Conservation (phyloP, 495 filamentous ascomycete species). For the Terfezia claveryi region DNA sequence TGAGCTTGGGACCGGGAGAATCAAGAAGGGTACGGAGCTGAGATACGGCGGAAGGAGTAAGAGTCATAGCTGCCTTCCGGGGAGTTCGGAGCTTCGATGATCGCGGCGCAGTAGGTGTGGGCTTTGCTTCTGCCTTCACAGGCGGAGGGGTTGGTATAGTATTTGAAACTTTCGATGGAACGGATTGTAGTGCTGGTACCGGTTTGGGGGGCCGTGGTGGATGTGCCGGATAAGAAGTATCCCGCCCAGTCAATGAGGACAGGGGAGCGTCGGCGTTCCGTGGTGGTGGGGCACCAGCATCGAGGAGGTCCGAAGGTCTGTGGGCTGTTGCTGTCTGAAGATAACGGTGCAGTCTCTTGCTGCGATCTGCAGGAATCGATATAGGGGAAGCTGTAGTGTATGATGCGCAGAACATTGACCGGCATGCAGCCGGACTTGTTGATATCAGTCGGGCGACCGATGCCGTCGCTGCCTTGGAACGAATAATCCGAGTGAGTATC, state of each 20-base stretch:
- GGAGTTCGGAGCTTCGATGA: slow-evolving; percentile 40
- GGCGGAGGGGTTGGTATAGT: neutral
- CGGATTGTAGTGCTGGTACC: neutral
- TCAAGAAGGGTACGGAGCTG: slow-evolving; percentile 54
- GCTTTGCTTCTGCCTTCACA: neutral
- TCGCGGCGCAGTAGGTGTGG: neutral
- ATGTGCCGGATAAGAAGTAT: neutral
- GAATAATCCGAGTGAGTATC: too few relatives aligned
- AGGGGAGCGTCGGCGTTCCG: neutral
- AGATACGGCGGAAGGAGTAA: slow-evolving; percentile 53
- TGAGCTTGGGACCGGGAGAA: slow-evolving; percentile 70
- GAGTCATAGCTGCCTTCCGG: slow-evolving; percentile 74
- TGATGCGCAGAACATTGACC: too few relatives aligned
- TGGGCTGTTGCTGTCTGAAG: neutral
- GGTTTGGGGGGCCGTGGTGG: neutral
- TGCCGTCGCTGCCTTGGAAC: too few relatives aligned
- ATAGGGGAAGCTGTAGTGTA: neutral
- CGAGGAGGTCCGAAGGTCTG: neutral
- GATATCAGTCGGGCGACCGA: too few relatives aligned
- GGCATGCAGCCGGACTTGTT: too few relatives aligned
- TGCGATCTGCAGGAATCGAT: neutral
- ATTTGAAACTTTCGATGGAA: neutral
- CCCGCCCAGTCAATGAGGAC: neutral
- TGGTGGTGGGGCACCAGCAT: neutral
- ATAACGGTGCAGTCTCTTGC: neutral